Evolutionary conservation across 2,329 filamentous ascomycete species (phyloP).

Genomic region (Hypoxylon sp.): DNA sequence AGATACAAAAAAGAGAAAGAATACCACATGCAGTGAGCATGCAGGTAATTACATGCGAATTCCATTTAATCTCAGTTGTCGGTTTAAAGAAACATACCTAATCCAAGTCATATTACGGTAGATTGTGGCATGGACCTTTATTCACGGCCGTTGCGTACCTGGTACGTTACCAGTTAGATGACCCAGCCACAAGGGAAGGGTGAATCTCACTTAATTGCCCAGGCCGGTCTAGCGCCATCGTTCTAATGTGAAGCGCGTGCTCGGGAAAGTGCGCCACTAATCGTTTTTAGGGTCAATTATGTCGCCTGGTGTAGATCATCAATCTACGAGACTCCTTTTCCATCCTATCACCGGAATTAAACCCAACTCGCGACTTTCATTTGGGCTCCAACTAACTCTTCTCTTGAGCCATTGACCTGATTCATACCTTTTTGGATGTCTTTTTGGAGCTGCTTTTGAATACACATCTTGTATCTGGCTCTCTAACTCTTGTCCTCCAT

Average conservation of each 20-base stretch:
- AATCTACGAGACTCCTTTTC: slow-evolving; percentile 41
- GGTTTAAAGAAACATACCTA: neutral
- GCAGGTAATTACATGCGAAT: neutral
- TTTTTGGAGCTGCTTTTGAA: slow-evolving; percentile 9
- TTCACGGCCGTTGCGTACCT: slow-evolving; percentile 8
- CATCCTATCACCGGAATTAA: slow-evolving; percentile 21
- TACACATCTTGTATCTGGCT: slow-evolving; percentile 5
- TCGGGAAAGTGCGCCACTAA: slow-evolving; percentile 33
- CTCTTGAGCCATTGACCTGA: slow-evolving; percentile 19
- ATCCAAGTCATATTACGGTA: neutral
- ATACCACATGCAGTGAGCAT: neutral
- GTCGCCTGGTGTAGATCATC: slow-evolving; percentile 27
- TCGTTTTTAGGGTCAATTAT: slow-evolving; percentile 31
- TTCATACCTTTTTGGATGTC: slow-evolving; percentile 11
- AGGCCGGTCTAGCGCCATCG: slow-evolving; percentile 29
- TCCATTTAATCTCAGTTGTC: neutral
- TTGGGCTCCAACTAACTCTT: slow-evolving; percentile 21
- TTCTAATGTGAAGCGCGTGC: slow-evolving; percentile 29
- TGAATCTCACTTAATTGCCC: slow-evolving; percentile 32
- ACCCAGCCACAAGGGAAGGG: slow-evolving; percentile 33
- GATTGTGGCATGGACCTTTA: slow-evolving; percentile 1
- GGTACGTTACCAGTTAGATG: slow-evolving; percentile 9
- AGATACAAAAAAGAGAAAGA: neutral
- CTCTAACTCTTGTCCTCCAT: neutral
- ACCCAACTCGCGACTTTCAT: slow-evolving; percentile 27